Conservation (phyloP, 495 filamentous ascomycete genomes). For the Penicillium chermesinum region DNA sequence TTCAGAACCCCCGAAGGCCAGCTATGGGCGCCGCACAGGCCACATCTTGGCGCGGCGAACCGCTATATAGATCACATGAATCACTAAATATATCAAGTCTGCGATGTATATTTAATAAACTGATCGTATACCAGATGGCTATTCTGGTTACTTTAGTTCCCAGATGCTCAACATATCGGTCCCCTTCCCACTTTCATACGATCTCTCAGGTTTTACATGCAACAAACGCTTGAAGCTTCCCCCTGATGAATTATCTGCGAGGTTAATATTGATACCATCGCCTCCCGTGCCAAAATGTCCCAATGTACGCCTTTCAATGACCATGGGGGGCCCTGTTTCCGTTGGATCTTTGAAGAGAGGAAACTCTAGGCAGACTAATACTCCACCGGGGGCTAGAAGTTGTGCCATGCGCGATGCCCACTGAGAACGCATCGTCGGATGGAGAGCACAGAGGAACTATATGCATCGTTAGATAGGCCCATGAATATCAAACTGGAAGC, state of each 20-base stretch:
- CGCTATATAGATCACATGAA: background rate
- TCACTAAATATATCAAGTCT: no score
- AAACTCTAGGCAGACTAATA: conserved; percentile 42
- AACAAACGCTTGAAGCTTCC: conserved; percentile 13
- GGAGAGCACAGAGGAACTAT: conserved; percentile 41
- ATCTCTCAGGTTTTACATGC: conserved; percentile 22
- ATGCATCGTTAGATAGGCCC: background rate
- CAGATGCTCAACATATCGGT: conserved; percentile 30
- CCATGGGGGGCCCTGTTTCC: conserved; percentile 35
- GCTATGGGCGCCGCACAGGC: conserved; percentile 12
- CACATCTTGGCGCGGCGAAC: conserved; percentile 12
- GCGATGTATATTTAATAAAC: no score
- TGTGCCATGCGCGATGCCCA: conserved; percentile 35
- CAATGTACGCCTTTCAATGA: conserved; percentile 33
- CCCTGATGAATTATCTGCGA: conserved; percentile 3
- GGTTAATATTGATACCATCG: conserved; percentile 8
- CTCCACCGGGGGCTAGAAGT: conserved; percentile 21
- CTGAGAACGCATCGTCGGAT: conserved; percentile 26
- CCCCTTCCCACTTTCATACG: conserved; percentile 21
- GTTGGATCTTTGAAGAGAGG: conserved; percentile 35
- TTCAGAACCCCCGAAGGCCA: conserved; percentile 8
- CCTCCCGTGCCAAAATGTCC: conserved; percentile 24
- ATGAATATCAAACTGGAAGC: background rate
- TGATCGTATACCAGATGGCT: no score
- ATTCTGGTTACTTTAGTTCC: conserved; percentile 6